Conservation (phyloP, 2,329 filamentous ascomycete species). For the Ophiostoma fasciatum region DNA sequence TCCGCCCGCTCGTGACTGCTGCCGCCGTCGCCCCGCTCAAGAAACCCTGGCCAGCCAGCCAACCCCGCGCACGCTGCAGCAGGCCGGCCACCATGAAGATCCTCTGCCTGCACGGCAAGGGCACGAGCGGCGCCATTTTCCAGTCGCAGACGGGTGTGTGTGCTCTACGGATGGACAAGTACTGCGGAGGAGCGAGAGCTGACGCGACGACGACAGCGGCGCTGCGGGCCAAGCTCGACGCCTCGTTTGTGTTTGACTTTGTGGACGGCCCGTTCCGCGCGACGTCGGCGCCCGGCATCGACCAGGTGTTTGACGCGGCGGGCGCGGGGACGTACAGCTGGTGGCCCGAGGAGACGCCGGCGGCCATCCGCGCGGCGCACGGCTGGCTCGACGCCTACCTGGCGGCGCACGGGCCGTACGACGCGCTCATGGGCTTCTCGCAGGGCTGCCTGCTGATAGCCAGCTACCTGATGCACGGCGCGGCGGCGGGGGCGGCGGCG, state of each 20-base stretch:
- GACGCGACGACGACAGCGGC: slow-evolving; percentile 16
- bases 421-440: slow-evolving; percentile 22
- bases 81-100: slow-evolving; percentile 15
- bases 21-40: background rate
- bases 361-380: slow-evolving; percentile 20
- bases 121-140: slow-evolving; percentile 23
- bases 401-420: slow-evolving; percentile 19
- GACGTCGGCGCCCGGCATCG: slow-evolving; percentile 19
- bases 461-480: slow-evolving; percentile 25
- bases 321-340: slow-evolving; percentile 18
- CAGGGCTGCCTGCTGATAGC: slow-evolving; percentile 24
- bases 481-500: slow-evolving; percentile 15
- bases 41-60: background rate
- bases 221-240: slow-evolving; percentile 20
- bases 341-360: slow-evolving; percentile 16
- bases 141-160: slow-evolving; percentile 21
- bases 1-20: no score
- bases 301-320: slow-evolving; percentile 17
- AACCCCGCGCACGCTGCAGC: background rate
- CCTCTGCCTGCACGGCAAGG: slow-evolving; percentile 23
- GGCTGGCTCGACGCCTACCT: slow-evolving; percentile 22
- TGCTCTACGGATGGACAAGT: background rate
- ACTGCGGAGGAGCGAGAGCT: no score
- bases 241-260: slow-evolving; percentile 20
- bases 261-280: slow-evolving; percentile 19